Base-by-base conservation (phyloP, 169 alveolate genomes). In the Perkinsus olseni region DNA sequence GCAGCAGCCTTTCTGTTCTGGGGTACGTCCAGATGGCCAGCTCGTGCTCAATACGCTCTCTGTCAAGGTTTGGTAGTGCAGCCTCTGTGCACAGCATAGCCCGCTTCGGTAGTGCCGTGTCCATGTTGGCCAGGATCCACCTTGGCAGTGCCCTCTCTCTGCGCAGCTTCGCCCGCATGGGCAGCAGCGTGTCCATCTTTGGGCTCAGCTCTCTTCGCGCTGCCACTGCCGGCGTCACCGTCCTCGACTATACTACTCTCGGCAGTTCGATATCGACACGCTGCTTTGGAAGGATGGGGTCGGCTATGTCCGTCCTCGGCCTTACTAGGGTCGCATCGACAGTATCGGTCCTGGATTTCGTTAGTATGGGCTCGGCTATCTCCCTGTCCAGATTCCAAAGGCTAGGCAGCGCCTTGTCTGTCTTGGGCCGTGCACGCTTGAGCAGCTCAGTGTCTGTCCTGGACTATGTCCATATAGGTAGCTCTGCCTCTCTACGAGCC, bases 361-460 rank as follows among this genome's bases (percentile, higher is more conserved):
- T 38, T 36, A 36, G 6, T 17, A 11, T 90, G 6, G 34, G 39
- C 38, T 90, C 92, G n/a, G 39, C 92, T 31, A 10, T 90, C n/a
- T 24, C 39, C 20, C 31, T 90, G 24, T n/a, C 48, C 21, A 38
- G 31, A 20, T 36, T 90, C 31, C 28, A 11, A n/a, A 36, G 92
- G n/a, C 31, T 90, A 1, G 92, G 92, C 0, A 90, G 92, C 45
- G 38, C 36, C 45, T 37, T 90, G 45, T 90, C 92, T 21, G 92
- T 90, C 45, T 37, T 36, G n/a, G 38, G 92, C 4, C 28, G 45
- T 38, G 45, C 62, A 34, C 31, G 62, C 62, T 8, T 91, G 24
- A 74, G 93, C 74, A 38, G 62, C 74, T 28, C 39, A n/a, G 37
- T 92, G 90, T 92, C 39, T 39, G 36, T 92, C 37, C 95, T 28